Evolutionary conservation across 106 monocot genomes (phyloP).

Genomic region (Narthecium ossifragum): DNA sequence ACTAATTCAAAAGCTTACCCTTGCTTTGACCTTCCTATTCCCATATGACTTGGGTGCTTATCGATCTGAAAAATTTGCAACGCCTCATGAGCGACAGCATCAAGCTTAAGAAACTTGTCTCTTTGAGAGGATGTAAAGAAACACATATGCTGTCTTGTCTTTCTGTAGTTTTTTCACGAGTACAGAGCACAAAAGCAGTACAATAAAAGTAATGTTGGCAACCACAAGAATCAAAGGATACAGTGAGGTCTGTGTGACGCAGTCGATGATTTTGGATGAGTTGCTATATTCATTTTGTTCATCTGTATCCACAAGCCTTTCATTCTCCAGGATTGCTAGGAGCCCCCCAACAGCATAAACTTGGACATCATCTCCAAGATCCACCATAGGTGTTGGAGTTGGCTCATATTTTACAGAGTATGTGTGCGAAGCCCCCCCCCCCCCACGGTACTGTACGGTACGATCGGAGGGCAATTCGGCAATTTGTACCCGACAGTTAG

Average conservation of each 20-base stretch:
- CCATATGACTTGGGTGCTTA: conserved; percentile 99
- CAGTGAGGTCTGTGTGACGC: conserved; percentile 77
- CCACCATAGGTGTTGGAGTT: too few species aligned
- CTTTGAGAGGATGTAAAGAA: conserved; percentile 56
- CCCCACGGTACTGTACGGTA: too few species aligned
- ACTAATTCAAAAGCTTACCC: conserved; percentile 38
- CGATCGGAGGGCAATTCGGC: too few species aligned
- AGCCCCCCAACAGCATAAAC: conserved; percentile 93
- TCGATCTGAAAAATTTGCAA: conserved; percentile 95
- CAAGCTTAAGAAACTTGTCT: conserved; percentile 94
- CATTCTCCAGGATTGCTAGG: conserved; percentile 86
- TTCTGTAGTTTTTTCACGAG: too few species aligned
- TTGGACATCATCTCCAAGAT: conserved; percentile 88
- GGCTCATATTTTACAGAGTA: too few species aligned
- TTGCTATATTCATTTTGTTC: conserved; percentile 64
- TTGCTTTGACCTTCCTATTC: conserved; percentile 98
- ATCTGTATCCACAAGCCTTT: conserved; percentile 77
- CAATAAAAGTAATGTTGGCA: conserved; percentile 2
- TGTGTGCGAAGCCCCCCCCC: too few species aligned
- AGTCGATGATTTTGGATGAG: conserved; percentile 71
- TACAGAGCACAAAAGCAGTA: background rate
- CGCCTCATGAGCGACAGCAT: conserved; percentile 86
- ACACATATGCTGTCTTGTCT: too few species aligned
- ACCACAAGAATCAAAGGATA: conserved; percentile 57
- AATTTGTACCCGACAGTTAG: too few species aligned